A percentile compares a stretch with the other conserved stretches of the same genome.
Conservation (phyloP, 2,329 filamentous ascomycete species). For the Capronia coronata region DNA sequence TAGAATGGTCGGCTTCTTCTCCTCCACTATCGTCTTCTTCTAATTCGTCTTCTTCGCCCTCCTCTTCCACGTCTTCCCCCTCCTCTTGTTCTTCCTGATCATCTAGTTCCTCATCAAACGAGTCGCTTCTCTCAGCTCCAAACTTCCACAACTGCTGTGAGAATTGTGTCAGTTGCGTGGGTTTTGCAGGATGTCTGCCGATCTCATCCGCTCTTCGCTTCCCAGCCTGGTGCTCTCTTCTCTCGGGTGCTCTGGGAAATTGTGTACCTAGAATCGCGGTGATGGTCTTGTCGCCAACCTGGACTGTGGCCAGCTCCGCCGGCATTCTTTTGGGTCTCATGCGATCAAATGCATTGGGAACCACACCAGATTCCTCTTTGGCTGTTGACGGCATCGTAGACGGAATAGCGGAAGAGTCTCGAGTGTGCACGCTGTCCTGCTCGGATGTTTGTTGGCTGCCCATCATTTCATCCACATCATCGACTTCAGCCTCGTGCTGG, state of each 20-base stretch:
- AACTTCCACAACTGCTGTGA: slow-evolving; percentile 23
- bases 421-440: not conserved
- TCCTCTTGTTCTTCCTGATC: too few species aligned
- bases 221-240: not conserved
- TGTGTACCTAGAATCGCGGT: slow-evolving; percentile 59
- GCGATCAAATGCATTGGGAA: slow-evolving; percentile 58
- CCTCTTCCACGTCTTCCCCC: too few species aligned
- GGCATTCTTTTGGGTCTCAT: slow-evolving; percentile 59
- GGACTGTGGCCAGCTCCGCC: slow-evolving; percentile 65
- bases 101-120: slow-evolving; percentile 27
- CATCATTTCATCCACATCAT: slow-evolving; percentile 31
- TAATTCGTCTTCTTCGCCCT: too few species aligned
- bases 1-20: slow-evolving; percentile 31
- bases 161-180: slow-evolving; percentile 11
- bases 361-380: slow-evolving; percentile 33
- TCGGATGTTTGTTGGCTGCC: slow-evolving; percentile 24
- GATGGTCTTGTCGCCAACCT: slow-evolving; percentile 61
- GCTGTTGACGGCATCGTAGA: slow-evolving; percentile 33
- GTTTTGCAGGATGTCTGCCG: not conserved
- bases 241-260: slow-evolving; percentile 32
- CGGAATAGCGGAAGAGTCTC: slow-evolving; percentile 18
- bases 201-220: not conserved
- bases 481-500: slow-evolving; percentile 26
- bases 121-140: slow-evolving; percentile 16
- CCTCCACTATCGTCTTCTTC: too few species aligned